Percentiles rank a stretch among this genome's conserved stretches.
Evolutionary conservation across 805 yeast species (phyloP).

Genomic region (Schizosaccharomyces lindneri): DNA sequence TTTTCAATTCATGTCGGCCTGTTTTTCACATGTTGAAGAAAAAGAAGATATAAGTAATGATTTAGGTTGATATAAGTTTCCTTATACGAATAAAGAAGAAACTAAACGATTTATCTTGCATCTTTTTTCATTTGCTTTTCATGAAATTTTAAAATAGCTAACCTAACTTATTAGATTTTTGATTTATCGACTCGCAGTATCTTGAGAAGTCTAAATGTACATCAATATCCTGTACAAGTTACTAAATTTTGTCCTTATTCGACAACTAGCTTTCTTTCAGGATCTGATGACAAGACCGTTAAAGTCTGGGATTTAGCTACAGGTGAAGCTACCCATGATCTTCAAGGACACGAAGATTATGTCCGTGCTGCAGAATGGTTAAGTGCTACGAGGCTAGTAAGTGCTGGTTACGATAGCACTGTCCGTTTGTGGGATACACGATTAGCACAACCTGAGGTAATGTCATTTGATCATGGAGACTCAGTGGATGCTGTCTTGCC

Average conservation of each 20-base stretch:
- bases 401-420: constrained; percentile 83
- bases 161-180: constrained; percentile 21
- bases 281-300: constrained; percentile 73
- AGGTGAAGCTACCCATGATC: constrained; percentile 46
- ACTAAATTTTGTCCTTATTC: constrained; percentile 70
- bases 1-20: no score
- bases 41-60: no score
- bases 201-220: constrained; percentile 57
- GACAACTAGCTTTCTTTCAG: constrained; percentile 54
- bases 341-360: constrained; percentile 64
- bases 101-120: no score
- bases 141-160: neutral
- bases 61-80: no score
- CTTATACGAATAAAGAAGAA: no score
- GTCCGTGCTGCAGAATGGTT: constrained; percentile 64
- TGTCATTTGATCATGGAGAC: constrained; percentile 36
- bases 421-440: constrained; percentile 55
- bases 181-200: constrained; percentile 63
- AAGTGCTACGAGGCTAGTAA: constrained; percentile 48
- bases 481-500: constrained; percentile 71
- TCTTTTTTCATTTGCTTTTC: no score
- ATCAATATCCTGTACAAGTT: constrained; percentile 74
- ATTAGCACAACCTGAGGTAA: constrained; percentile 14
- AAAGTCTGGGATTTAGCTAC: constrained; percentile 74
- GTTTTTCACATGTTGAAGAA: no score